Percentiles rank a stretch among this genome's conserved stretches.
Conservation (phyloP, 2,329 filamentous ascomycete genomes). For the Fusarium siculi region DNA sequence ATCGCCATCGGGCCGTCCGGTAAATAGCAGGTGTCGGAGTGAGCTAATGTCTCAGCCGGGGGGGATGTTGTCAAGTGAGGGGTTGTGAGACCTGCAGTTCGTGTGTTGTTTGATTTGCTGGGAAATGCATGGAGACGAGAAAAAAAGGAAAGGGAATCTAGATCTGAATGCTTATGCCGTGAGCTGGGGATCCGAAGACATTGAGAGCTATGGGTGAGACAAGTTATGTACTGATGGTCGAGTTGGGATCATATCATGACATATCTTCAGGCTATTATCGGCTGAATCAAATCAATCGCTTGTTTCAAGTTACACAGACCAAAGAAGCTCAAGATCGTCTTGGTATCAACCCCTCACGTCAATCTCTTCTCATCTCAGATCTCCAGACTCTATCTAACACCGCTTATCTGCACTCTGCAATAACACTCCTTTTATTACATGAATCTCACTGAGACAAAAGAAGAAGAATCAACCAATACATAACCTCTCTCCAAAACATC, state of each 20-base stretch:
- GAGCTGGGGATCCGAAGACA: background rate
- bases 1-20: background rate
- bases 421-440: background rate
- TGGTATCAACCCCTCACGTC: background rate
- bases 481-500: background rate
- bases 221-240: too few species aligned
- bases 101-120: constrained; percentile 3
- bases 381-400: background rate
- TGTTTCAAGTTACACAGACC: background rate
- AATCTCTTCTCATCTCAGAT: background rate
- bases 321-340: background rate
- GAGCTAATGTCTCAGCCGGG: background rate
- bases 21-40: constrained; percentile 2
- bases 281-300: background rate
- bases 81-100: constrained; percentile 21
- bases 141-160: background rate
- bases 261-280: background rate
- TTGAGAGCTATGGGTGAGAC: background rate
- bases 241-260: background rate
- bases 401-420: background rate
- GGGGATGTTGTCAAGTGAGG: constrained; percentile 13
- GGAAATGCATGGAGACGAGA: background rate
- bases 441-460: background rate
- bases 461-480: background rate
- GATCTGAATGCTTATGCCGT: background rate